Conservation (phyloP, 2,329 filamentous ascomycete genomes). For the Phaeosphaeriaceae sp. region DNA sequence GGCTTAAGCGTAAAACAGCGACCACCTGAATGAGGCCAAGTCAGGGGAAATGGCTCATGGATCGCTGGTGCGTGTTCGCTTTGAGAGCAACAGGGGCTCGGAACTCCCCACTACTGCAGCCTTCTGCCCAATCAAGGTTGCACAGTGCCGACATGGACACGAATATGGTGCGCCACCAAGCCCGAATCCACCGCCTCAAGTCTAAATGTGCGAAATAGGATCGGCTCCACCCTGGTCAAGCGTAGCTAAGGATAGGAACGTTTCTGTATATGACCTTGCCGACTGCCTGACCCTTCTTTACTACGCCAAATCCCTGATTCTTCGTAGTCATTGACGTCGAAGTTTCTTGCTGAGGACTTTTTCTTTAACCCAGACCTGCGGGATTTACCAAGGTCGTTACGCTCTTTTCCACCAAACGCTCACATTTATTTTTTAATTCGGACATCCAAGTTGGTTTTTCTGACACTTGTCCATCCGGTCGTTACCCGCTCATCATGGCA, state of each 20-base stretch:
- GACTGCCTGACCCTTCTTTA: slow-evolving; percentile 32
- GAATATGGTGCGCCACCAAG: slow-evolving; percentile 25
- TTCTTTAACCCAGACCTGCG: slow-evolving; percentile 36
- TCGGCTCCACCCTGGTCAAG: slow-evolving; percentile 23
- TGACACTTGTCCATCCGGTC: slow-evolving; percentile 14
- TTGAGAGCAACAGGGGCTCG: slow-evolving; percentile 25
- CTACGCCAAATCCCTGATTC: slow-evolving; percentile 36
- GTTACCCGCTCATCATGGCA: slow-evolving; percentile 33
- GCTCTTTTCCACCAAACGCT: slow-evolving; percentile 36
- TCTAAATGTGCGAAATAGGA: slow-evolving; percentile 20
- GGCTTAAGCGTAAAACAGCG: slow-evolving; percentile 11
- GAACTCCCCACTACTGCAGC: slow-evolving; percentile 18
- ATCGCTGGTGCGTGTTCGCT: slow-evolving; percentile 28
- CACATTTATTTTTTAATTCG: slow-evolving; percentile 8
- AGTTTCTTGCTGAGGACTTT: slow-evolving; percentile 26
- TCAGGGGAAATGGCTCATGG: slow-evolving; percentile 33
- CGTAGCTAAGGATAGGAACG: slow-evolving; percentile 28
- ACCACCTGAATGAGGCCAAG: slow-evolving; percentile 21
- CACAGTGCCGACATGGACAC: slow-evolving; percentile 7
- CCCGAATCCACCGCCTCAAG: slow-evolving; percentile 30
- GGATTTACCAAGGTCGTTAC: slow-evolving; percentile 42
- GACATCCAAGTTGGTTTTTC: slow-evolving; percentile 15
- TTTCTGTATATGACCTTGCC: slow-evolving; percentile 41
- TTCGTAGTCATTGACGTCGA: slow-evolving; percentile 36
- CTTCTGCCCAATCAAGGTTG: slow-evolving; percentile 24